Evolutionary conservation across 768 basidiomycete genomes (phyloP).

Genomic region (Lactifluus echinatus): DNA sequence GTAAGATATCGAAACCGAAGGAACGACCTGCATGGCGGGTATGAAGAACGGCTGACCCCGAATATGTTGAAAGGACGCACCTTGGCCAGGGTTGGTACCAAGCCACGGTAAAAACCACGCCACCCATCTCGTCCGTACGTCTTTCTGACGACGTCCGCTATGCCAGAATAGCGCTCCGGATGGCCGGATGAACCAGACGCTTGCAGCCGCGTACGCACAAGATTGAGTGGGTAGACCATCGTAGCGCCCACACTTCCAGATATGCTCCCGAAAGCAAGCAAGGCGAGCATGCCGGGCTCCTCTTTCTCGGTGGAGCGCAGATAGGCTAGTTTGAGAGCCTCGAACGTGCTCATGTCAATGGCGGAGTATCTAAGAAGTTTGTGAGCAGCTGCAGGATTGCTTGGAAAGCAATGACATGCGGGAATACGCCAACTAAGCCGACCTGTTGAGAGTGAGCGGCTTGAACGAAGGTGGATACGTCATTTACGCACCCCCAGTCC

Average conservation of each 20-base stretch:
- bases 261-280: slow-evolving; percentile 85
- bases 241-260: slow-evolving; percentile 92
- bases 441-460: slow-evolving; percentile 43
- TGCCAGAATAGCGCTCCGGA: slow-evolving; percentile 84
- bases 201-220: slow-evolving; percentile 90
- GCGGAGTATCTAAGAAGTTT: slow-evolving; percentile 61
- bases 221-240: slow-evolving; percentile 85
- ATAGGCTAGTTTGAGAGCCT: slow-evolving; percentile 90
- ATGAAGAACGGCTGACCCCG: neutral
- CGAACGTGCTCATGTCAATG: slow-evolving; percentile 97
- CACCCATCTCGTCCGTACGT: slow-evolving; percentile 84
- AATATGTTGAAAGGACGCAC: slow-evolving; percentile 28
- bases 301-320: slow-evolving; percentile 77
- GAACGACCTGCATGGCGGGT: slow-evolving; percentile 58
- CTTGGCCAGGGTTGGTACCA: slow-evolving; percentile 91
- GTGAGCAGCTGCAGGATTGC: slow-evolving; percentile 11
- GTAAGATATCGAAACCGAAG: slow-evolving; percentile 94
- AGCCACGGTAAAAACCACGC: slow-evolving; percentile 89
- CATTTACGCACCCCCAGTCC: slow-evolving; percentile 66
- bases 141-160: slow-evolving; percentile 71
- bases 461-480: slow-evolving; percentile 11
- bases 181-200: slow-evolving; percentile 95
- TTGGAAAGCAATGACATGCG: slow-evolving; percentile 41
- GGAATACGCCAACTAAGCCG: slow-evolving; percentile 93
- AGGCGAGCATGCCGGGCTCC: slow-evolving; percentile 81